Conservation (phyloP, 2,329 filamentous ascomycete genomes). For the Calycina herbarum region DNA sequence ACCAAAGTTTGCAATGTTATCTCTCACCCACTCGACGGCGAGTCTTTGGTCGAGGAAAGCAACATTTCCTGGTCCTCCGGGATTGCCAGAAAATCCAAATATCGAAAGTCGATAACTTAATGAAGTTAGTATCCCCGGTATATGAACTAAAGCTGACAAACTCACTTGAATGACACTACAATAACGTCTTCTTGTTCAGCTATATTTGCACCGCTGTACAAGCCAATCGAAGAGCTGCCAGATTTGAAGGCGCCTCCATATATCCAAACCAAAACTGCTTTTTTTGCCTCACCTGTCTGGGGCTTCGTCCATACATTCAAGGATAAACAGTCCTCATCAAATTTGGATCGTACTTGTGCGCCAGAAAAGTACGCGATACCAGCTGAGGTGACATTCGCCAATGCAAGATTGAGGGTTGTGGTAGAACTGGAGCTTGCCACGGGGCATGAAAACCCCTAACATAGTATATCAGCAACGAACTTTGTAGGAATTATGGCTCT, state of each 20-base stretch:
- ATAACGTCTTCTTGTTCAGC: slow-evolving; percentile 46
- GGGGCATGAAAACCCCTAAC: slow-evolving; percentile 28
- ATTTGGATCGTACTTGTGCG: slow-evolving; percentile 13
- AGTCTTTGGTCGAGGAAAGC: slow-evolving; percentile 63
- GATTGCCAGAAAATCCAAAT: slow-evolving; percentile 41
- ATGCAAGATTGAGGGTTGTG: slow-evolving; percentile 5
- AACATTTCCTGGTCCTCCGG: slow-evolving; percentile 47
- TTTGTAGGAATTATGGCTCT: neutral
- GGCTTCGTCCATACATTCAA: slow-evolving; percentile 43
- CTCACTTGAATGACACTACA: slow-evolving; percentile 50
- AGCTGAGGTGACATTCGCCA: slow-evolving; percentile 30
- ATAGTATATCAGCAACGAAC: slow-evolving; percentile 16
- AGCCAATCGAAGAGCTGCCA: slow-evolving; percentile 41
- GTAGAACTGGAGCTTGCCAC: slow-evolving; percentile 10
- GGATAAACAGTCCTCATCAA: slow-evolving; percentile 42
- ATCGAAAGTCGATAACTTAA: slow-evolving; percentile 42
- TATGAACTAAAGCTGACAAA: neutral
- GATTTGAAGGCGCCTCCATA: slow-evolving; percentile 44
- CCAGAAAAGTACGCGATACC: slow-evolving; percentile 20
- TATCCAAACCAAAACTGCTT: slow-evolving; percentile 47
- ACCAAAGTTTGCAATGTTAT: slow-evolving; percentile 60
- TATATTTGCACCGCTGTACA: slow-evolving; percentile 46
- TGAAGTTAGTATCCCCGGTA: slow-evolving; percentile 23
- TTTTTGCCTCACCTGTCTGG: slow-evolving; percentile 37
- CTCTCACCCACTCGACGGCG: slow-evolving; percentile 59